These are phyloP conservation scores for Dictyostelium firmibasis DNA, from an alignment of 78 protist genomes.

Conservation along the genomic window DNA sequence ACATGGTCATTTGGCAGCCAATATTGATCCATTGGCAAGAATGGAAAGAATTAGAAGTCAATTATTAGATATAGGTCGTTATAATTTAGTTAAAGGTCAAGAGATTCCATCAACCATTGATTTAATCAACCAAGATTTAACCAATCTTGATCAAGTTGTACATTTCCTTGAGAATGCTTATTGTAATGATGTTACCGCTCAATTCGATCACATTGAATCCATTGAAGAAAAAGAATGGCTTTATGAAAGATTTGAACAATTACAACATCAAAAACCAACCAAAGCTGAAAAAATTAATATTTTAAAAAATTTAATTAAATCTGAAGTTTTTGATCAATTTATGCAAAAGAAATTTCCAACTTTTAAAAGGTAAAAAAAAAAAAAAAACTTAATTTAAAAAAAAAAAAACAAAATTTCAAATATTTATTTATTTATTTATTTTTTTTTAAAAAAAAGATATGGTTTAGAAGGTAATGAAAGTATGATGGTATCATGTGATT, in stretches of 20 bases:
- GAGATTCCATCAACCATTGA: neutral
- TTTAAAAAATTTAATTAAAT: constrained; percentile 25
- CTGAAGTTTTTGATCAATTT: constrained; percentile 88
- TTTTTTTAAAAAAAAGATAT: neutral
- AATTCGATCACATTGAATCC: constrained; percentile 67
- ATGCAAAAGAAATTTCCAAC: constrained; percentile 85
- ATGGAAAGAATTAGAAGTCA: constrained; percentile 36
- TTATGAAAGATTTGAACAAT: constrained; percentile 32
- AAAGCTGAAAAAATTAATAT: neutral
- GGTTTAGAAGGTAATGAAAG: constrained; percentile 90
- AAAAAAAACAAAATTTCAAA: neutral
- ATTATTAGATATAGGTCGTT: neutral
- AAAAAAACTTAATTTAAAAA: neutral
- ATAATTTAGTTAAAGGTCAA: neutral
- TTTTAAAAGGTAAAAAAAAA: constrained; percentile 78
- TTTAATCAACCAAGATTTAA: neutral
- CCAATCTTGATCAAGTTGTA: neutral
- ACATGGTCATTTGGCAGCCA: constrained; percentile 75
- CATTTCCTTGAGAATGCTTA: constrained; percentile 2
- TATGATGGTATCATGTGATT: constrained; percentile 79
- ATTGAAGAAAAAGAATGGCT: constrained; percentile 69
- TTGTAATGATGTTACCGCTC: constrained; percentile 58
- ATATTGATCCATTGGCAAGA: constrained; percentile 73
- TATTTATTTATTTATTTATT: neutral
- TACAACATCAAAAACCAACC: constrained; percentile 3